Conservation (phyloP, 129 eudicot genomes). For the Saposhnikovia divaricata region DNA sequence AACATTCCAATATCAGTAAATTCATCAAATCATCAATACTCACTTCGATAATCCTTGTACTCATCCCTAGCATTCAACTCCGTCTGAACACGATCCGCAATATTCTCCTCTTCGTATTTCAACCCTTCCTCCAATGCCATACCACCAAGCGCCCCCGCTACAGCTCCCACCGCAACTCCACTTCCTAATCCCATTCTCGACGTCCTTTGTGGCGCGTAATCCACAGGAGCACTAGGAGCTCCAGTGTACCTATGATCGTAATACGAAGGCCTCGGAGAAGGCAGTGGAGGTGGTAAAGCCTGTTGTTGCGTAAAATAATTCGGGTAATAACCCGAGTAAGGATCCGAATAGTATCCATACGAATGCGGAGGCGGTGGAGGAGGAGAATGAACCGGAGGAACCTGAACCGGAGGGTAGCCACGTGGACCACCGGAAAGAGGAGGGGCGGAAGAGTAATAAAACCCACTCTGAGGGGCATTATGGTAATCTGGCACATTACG, state of each 20-base stretch:
- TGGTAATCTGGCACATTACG: slow-evolving; percentile 55
- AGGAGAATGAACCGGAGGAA: slow-evolving; percentile 37
- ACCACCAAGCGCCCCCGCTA: slow-evolving; percentile 68
- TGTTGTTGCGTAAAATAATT: slow-evolving; percentile 42
- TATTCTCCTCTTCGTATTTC: slow-evolving; percentile 57
- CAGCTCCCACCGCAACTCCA: slow-evolving; percentile 57
- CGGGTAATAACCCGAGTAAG: slow-evolving; percentile 48
- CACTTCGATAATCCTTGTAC: slow-evolving; percentile 46
- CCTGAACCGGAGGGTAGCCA: slow-evolving; percentile 33
- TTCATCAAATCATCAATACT: slow-evolving; percentile 44
- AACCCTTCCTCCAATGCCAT: slow-evolving; percentile 62
- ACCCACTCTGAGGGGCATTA: slow-evolving; percentile 45
- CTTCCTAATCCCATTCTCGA: slow-evolving; percentile 40
- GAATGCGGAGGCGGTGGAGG: slow-evolving; percentile 20
- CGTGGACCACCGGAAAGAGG: slow-evolving; percentile 28
- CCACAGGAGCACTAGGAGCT: slow-evolving; percentile 79
- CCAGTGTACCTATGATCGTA: slow-evolving; percentile 34
- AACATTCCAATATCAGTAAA: slow-evolving; percentile 17
- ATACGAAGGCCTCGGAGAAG: slow-evolving; percentile 35
- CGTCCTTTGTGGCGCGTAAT: slow-evolving; percentile 29
- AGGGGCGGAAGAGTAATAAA: slow-evolving; percentile 66
- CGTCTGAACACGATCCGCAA: slow-evolving; percentile 45
- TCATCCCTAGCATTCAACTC: slow-evolving; percentile 53
- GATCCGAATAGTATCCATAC: slow-evolving; percentile 40
- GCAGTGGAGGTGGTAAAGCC: slow-evolving; percentile 41